Evolutionary conservation across 345 rosid genomes (phyloP), one percentile per base, ranked within the genome.

Genomic region (Dipteronia dyeriana): DNA sequence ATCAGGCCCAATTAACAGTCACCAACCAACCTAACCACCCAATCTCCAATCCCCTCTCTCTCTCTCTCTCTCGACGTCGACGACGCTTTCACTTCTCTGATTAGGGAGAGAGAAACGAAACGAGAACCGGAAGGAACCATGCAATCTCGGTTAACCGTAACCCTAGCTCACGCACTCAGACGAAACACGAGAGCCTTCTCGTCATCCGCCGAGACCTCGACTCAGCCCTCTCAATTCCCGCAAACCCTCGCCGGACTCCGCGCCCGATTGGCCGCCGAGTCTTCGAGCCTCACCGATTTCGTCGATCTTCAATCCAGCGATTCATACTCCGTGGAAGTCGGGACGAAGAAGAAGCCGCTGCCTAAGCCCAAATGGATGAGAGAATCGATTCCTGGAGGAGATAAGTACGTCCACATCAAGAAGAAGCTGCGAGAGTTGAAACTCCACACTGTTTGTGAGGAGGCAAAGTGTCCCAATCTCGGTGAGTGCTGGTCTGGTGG

Each of bases 401-500:
- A 97, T 61, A 92, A 88, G 86, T 97, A 97, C 74, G 98, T 94
- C 45, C 98, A 97, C 87, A 94, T 97, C 84, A 97, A 97, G 91
- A 94, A 86, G 86, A 97, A 97, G 84, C 79, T 97, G 64, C 79
- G 97, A 81, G 92, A 94, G 71, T 84, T 97, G 83, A 97, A 97
- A 74, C 95, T 97, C 56, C 99, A 97, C 74, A 94, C 98, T 60
- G 98, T 97, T 74, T 97, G 99, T 77, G 99, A 94, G 83, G 99
- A 97, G 85, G 99, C 98, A 11, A 90, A 83, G 79, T 92, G 98
- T 81, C 98, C 99, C 45, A 94, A 97, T 81, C 78, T 97, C 77
- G 97, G 98, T 3, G 97, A 97, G 84, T 97, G 98, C 78, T 97
- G 98, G 98, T 94, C 99, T 43, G 99, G 98, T 5, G 99, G 99